These are phyloP conservation scores for Salix purpurea DNA, from an alignment of 345 rosid species.

Conservation along the genomic window DNA sequence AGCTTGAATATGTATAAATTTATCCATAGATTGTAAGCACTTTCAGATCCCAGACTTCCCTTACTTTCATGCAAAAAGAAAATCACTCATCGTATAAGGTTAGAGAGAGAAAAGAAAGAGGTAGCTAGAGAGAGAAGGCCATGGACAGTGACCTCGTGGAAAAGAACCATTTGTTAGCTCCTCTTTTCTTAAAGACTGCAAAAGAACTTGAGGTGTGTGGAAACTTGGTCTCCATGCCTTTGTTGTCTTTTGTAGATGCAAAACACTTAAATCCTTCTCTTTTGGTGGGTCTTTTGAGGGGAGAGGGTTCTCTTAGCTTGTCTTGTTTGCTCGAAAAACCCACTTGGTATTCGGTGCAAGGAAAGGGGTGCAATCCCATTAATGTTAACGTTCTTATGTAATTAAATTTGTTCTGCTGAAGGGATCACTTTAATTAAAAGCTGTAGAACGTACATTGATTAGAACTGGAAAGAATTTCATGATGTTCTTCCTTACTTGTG, in stretches of 20 bases:
- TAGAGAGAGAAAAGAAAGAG: conserved; percentile 8
- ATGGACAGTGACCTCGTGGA: conserved; percentile 26
- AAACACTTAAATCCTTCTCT: neutral
- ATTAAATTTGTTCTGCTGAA: neutral
- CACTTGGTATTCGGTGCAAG: conserved; percentile 10
- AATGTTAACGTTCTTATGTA: neutral
- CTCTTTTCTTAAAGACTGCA: conserved; percentile 45
- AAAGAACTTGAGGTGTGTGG: conserved; percentile 30
- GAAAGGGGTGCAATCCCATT: conserved; percentile 4
- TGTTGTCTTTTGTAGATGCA: conserved; percentile 37
- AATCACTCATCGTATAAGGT: neutral
- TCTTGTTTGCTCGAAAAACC: conserved; percentile 15
- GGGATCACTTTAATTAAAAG: conserved; percentile 5
- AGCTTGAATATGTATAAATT: neutral
- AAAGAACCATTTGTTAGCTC: conserved; percentile 34
- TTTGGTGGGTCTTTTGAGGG: conserved; percentile 15
- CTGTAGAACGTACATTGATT: neutral
- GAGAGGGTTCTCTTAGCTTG: conserved; percentile 8
- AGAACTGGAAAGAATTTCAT: neutral
- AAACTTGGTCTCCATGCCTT: conserved; percentile 40
- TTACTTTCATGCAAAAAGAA: conserved; percentile 46
- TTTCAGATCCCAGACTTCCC: conserved; percentile 39
- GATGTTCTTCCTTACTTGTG: neutral
- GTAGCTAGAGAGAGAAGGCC: neutral
- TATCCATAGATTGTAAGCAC: conserved; percentile 17